Evolutionary conservation across 2,329 filamentous ascomycete genomes (phyloP), one percentile per base, ranked within the genome.

Genomic region (Graphilbum sp.): DNA sequence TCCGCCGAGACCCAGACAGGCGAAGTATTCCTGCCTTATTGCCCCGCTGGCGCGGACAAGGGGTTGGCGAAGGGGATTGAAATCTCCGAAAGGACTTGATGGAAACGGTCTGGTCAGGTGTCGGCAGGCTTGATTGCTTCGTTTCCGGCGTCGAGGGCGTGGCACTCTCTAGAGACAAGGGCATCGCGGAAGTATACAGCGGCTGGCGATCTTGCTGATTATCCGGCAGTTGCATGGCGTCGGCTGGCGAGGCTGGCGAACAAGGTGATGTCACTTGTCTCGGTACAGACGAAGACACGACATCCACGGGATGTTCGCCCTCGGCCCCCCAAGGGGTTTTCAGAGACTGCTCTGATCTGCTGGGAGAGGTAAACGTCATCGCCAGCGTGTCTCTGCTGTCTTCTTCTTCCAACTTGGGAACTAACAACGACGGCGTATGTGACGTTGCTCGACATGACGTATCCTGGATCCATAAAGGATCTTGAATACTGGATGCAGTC

Each of bases 41-140:
- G 12, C n/a, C 17, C 4, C 43, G 5, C 47, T 49, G 32, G 45
- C 47, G 41, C 41, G 49, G 36, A 17, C 46, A 30, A 42, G 49
- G 54, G 31, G 60, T 55, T 1, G 67, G 63, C 0, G 66, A 67
- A 1, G 64, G 61, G 1, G 64, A 64, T 47, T 67, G 61, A 47
- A 72, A 72, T 2, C 62, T 60, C 1, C 64, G 59, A 47, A 72
- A 72, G 0, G 66, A 60, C 43, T 65, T 68, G 46, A 69, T 56
- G 0, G 62, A 62, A 23, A 69, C 55, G 5, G 60, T 60, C 13
- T 63, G 58, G 36, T 69, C 63, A 6, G 66, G 61, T 1, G 63
- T 66, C 2, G 55, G 53, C 24, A 57, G 46, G 41, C 52, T 46
- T 18, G 53, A 54, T 3, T 43, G 47, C 16, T 47, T 48, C 16